These are phyloP conservation scores for Beverwykella pulmonaria DNA, from an alignment of 495 filamentous ascomycete species.

Conservation along the genomic window DNA sequence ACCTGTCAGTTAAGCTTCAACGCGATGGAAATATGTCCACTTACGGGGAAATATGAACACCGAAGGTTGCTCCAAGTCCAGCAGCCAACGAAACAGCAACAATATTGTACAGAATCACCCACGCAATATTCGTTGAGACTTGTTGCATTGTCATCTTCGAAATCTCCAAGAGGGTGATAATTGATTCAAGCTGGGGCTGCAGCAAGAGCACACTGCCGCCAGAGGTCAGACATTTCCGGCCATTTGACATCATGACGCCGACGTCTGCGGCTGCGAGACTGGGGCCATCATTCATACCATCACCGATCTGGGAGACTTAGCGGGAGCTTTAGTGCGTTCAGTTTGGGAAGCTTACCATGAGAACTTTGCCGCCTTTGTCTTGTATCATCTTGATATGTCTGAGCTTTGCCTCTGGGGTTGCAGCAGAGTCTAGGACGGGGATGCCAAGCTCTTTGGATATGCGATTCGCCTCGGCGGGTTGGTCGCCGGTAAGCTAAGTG, in stretches of 20 bases:
- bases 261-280: conserved; percentile 10
- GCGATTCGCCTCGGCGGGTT: background rate
- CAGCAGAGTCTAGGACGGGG: background rate
- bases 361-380: conserved; percentile 6
- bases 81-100: conserved; percentile 4
- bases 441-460: conserved; percentile 12
- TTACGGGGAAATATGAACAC: conserved; percentile 8
- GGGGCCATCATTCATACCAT: conserved; percentile 11
- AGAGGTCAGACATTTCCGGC: background rate
- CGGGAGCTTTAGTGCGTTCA: background rate
- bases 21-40: no score
- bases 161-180: background rate
- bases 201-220: conserved; percentile 3
- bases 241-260: conserved; percentile 7
- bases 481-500: conserved; percentile 7
- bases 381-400: background rate
- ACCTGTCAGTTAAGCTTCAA: no score
- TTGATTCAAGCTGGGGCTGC: conserved; percentile 3
- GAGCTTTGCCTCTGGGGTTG: conserved; percentile 2
- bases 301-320: background rate
- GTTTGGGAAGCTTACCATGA: background rate
- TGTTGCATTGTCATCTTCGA: background rate
- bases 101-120: conserved; percentile 6
- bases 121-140: background rate
- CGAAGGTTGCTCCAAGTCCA: conserved; percentile 1